These are phyloP conservation scores for Aureobasidium zeae DNA, from an alignment of 2,329 filamentous ascomycete genomes.

Conservation along the genomic window DNA sequence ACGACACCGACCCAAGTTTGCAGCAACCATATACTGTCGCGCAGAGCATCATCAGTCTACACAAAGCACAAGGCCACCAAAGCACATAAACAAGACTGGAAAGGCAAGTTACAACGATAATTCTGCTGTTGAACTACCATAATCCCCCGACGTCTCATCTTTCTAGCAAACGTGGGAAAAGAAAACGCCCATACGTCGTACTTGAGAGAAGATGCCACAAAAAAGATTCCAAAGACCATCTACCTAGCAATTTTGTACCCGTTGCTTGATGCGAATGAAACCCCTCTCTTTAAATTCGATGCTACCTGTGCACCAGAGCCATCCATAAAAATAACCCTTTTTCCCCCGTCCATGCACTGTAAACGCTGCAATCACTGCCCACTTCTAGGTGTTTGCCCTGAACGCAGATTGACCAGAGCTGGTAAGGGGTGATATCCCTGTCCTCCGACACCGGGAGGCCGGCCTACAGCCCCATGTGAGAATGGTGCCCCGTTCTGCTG, in stretches of 20 bases:
- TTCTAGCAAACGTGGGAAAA: no score
- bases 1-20: no score
- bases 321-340: background rate
- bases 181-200: background rate
- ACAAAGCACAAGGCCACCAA: no score
- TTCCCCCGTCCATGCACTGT: background rate
- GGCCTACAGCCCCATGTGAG: constrained; percentile 1
- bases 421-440: constrained; percentile 11
- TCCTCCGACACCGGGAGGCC: constrained; percentile 3
- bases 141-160: no score
- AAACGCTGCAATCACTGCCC: constrained; percentile 5
- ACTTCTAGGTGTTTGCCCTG: background rate
- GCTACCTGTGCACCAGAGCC: background rate
- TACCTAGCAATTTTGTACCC: no score
- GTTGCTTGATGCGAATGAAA: constrained; percentile 3
- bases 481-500: constrained; percentile 7
- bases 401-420: constrained; percentile 5
- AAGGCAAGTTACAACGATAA: no score
- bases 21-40: no score
- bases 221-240: background rate
- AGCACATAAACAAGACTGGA: no score
- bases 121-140: no score
- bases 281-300: background rate
- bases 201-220: background rate
- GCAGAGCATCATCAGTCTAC: no score